Evolutionary conservation across 352 stramenopile species (phyloP), one percentile per base, ranked within the genome.

Genomic region (Pythium pyrilobum): DNA sequence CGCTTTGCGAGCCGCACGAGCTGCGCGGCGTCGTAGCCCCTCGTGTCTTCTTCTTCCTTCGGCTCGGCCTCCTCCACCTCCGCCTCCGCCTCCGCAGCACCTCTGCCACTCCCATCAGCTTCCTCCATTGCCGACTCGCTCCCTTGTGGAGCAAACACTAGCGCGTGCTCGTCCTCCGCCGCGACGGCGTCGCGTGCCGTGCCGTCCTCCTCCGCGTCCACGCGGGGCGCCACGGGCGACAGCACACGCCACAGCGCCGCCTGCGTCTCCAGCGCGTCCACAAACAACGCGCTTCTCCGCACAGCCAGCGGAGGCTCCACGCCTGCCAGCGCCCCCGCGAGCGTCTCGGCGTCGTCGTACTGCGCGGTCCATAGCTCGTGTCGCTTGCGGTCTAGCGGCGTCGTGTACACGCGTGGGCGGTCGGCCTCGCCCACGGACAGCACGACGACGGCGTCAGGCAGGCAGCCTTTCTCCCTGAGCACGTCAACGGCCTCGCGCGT

Each of bases 361-460:
- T 49, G 13, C 0, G 55, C 48, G 1, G 27, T 24, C 33, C 43
- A 64, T 23, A 40, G 56, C 24, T 64, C 41, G 20, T 55, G 46
- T 15, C 21, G 46, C 16, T 53, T 57, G 18, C 18, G 15, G n/a
- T 63, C 55, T 6, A 63, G 31, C 13, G 42, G 56, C 16, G 34
- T 61, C 21, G 5, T 44, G 28, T 38, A 41, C 31, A 36, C 5
- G 10, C 25, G 6, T 23, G 23, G 13, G 16, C 51, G 41, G 39
- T 51, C 46, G n/a, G 31, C 43, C 25, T 77, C 64, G 5, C 38
- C 52, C 15, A 59, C 57, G 24, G 79, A 60, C 12, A 87, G 36
- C 2, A 77, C 11, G n/a, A 87, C 52, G 44, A 87, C 66, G 7
- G 57, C 39, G 12, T 90, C 71, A 16, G 77, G 77, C 3, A 83